Evolutionary conservation across 2,329 filamentous ascomycete genomes (phyloP), one percentile per base, ranked within the genome.

Genomic region (Sclerotinia borealis): DNA sequence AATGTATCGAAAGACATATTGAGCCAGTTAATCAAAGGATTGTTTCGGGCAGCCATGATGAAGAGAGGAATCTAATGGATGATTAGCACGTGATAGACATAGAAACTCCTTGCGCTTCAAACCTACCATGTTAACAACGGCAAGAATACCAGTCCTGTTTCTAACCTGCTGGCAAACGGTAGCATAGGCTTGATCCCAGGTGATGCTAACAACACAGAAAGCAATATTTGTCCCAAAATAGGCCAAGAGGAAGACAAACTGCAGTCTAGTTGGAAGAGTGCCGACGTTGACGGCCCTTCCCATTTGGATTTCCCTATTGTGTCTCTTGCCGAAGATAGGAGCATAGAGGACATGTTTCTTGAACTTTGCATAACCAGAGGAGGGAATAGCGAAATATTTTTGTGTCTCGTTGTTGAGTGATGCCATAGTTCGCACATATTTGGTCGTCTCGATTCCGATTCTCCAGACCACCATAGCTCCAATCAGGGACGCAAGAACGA

Each of bases 1-100:
- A 90, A 92, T 1, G 88, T 91, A 75, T 93, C 90, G 75, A 92
- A 93, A 4, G 88, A 90, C 67, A 93, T 86, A 66, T 86, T 85
- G 60, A 91, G 80, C 68, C 89, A 79, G 65, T 80, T 80, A 72
- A 93, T 91, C 68, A 93, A 79, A 27, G 89, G 89, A 76, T 93
- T 93, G 78, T 92, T 93, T 70, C 90, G 83, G 48, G 87, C 86
- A 52, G 89, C 88, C 74, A 92, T 80, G 56, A 92, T 75, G 76
- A 92, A 89, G 4, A 93, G 79, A 1, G 90, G 90, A 52, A 86
- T 78, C 77, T 79, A 59, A 17, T 27, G 6, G 17, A 19, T 43
- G 49, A 15, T 64, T 55, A 64, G 41, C 55, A 64, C 56, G 49
- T 61, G 55, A 54, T 22, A 10, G 19, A 19, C 1, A 34, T 27